These are phyloP conservation scores for Pleodorina starrii DNA, from an alignment of 139 green algal genomes.

Conservation along the genomic window DNA sequence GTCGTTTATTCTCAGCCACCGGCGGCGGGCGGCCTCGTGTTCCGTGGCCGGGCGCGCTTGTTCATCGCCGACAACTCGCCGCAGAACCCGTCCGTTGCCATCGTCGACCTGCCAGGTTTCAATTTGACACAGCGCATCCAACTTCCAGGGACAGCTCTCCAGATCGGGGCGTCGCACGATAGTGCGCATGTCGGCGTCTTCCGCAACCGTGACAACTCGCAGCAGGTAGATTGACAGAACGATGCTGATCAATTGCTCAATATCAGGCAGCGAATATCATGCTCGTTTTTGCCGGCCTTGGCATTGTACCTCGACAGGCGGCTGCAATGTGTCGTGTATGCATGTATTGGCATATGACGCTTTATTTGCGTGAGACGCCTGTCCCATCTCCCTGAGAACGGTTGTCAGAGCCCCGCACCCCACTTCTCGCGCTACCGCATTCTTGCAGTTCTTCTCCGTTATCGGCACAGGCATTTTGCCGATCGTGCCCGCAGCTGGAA, in stretches of 20 bases:
- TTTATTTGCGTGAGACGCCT: neutral
- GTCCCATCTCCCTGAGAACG: neutral
- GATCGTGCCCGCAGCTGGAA: neutral
- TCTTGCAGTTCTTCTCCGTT: constrained; percentile 3
- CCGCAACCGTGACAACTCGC: constrained; percentile 10
- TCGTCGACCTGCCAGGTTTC: neutral
- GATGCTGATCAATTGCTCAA: neutral
- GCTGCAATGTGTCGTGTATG: neutral
- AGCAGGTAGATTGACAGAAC: constrained; percentile 30
- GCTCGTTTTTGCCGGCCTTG: neutral
- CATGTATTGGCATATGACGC: neutral
- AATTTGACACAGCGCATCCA: neutral
- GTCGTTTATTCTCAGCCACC: neutral
- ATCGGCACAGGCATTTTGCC: constrained; percentile 12
- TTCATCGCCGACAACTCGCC: constrained; percentile 23
- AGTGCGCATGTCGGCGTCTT: constrained; percentile 9
- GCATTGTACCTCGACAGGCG: neutral
- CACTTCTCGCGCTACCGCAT: neutral
- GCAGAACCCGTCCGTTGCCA: neutral
- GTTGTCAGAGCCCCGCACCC: too few relatives aligned
- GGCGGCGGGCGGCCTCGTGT: neutral
- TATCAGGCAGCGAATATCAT: neutral
- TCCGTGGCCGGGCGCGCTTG: neutral
- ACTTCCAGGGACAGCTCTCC: neutral
- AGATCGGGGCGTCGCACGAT: neutral